These are phyloP conservation scores for Pugionium dolabratum DNA, from an alignment of 345 rosid species.

Conservation along the genomic window DNA sequence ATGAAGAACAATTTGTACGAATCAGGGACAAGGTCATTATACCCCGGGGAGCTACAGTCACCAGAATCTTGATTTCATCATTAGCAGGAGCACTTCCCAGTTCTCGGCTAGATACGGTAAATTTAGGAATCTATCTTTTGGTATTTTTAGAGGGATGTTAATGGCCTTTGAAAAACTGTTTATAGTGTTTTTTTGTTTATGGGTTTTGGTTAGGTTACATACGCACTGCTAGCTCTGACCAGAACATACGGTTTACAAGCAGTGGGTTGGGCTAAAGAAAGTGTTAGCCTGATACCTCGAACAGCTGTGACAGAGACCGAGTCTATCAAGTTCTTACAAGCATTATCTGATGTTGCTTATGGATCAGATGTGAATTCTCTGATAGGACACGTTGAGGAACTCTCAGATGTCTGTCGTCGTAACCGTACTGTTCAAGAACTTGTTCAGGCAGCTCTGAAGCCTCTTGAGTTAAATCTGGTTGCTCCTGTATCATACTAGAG, in stretches of 20 bases:
- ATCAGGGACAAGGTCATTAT: conserved; percentile 68
- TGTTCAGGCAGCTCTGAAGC: conserved; percentile 87
- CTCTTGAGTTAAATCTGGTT: conserved; percentile 67
- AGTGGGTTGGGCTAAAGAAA: conserved; percentile 78
- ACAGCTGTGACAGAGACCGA: conserved; percentile 79
- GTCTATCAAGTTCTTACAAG: conserved; percentile 64
- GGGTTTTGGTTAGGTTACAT: conserved; percentile 57
- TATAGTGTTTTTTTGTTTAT: conserved; percentile 11
- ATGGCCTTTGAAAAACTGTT: neutral
- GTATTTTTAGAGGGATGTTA: neutral
- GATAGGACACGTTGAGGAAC: conserved; percentile 73
- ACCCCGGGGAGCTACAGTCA: conserved; percentile 80
- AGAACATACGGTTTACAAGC: conserved; percentile 64
- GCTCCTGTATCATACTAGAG: conserved; percentile 52
- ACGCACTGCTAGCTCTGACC: conserved; percentile 70
- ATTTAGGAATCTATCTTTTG: conserved; percentile 6
- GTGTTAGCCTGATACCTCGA: conserved; percentile 68
- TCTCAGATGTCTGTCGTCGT: conserved; percentile 91
- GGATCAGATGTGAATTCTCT: conserved; percentile 65
- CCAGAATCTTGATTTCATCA: conserved; percentile 83
- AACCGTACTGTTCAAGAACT: conserved; percentile 91
- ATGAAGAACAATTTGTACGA: conserved; percentile 61
- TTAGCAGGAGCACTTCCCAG: conserved; percentile 95
- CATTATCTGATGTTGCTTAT: conserved; percentile 70
- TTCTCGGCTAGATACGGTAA: conserved; percentile 89